These are phyloP conservation scores for Phytophthora ramorum DNA, from an alignment of 352 stramenopile genomes.

Conservation along the genomic window DNA sequence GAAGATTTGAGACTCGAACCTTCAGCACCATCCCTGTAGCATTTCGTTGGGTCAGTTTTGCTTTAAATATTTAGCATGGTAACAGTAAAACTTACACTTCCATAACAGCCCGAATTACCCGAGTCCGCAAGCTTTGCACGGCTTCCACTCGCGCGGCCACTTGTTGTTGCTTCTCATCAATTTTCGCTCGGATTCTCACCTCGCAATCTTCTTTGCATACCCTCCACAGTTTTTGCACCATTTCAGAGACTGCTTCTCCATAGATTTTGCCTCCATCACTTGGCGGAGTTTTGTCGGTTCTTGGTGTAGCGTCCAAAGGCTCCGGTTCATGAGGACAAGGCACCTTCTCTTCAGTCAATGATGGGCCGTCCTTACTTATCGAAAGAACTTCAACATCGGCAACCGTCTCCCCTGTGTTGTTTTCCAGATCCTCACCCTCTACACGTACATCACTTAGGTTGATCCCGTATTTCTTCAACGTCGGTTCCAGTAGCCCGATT, in stretches of 20 bases:
- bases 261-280: conserved; percentile 51
- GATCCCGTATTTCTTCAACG: conserved; percentile 72
- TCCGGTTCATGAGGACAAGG: conserved; percentile 15
- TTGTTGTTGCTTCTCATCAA: conserved; percentile 84
- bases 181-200: conserved; percentile 65
- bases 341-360: conserved; percentile 25
- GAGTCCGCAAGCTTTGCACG: conserved; percentile 63
- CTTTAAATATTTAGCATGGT: background rate
- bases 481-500: conserved; percentile 75
- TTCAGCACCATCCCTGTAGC: conserved; percentile 51
- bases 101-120: conserved; percentile 67
- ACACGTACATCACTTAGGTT: conserved; percentile 38
- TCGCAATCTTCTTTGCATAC: conserved; percentile 64
- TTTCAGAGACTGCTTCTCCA: conserved; percentile 71
- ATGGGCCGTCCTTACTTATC: conserved; percentile 13
- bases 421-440: conserved; percentile 2
- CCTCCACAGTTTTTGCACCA: conserved; percentile 76
- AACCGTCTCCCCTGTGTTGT: background rate
- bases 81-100: conserved; percentile 53
- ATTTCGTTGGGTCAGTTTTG: background rate
- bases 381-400: conserved; percentile 16
- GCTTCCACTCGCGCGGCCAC: conserved; percentile 65
- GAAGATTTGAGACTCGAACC: conserved; percentile 52
- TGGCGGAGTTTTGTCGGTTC: conserved; percentile 2
- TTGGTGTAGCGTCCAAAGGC: conserved; percentile 17